Evolutionary conservation across 2,329 filamentous ascomycete genomes (phyloP).

Genomic region (Aspergillus proliferans): DNA sequence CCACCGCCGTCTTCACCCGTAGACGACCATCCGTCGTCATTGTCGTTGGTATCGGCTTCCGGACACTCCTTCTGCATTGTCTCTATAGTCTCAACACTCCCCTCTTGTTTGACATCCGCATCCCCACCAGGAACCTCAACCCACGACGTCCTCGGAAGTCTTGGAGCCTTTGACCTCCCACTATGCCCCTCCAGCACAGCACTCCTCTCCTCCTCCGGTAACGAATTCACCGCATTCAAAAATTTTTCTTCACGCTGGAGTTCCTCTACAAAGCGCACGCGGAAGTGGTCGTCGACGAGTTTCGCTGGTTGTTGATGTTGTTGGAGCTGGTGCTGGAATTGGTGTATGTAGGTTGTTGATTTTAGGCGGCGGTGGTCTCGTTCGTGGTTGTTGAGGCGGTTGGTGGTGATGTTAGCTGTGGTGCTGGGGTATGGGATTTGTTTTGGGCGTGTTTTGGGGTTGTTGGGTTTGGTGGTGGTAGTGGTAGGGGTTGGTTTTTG

Average conservation of each 20-base stretch:
- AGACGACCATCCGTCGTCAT: background rate
- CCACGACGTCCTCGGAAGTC: background rate
- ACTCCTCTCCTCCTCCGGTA: background rate
- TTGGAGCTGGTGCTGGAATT: conserved; percentile 1
- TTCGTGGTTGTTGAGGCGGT: background rate
- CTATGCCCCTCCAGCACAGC: background rate
- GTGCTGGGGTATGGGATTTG: background rate
- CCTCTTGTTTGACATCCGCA: background rate
- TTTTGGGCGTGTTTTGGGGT: background rate
- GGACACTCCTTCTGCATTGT: background rate
- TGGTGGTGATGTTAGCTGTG: background rate
- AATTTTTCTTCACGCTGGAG: conserved; percentile 16
- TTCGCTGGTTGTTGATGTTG: conserved; percentile 1
- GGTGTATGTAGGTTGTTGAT: conserved; percentile 1
- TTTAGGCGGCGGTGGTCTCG: background rate
- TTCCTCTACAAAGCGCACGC: conserved; percentile 30
- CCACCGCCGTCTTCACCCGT: background rate
- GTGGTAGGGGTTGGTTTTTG: background rate
- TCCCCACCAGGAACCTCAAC: background rate
- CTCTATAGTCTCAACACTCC: background rate
- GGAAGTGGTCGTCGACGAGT: conserved; percentile 35
- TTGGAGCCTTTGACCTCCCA: background rate
- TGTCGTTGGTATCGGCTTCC: background rate
- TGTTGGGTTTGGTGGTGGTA: background rate
- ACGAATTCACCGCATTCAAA: background rate